These are phyloP conservation scores for Ceratocystis huliohia DNA, from an alignment of 2,329 filamentous ascomycete genomes.

Conservation along the genomic window DNA sequence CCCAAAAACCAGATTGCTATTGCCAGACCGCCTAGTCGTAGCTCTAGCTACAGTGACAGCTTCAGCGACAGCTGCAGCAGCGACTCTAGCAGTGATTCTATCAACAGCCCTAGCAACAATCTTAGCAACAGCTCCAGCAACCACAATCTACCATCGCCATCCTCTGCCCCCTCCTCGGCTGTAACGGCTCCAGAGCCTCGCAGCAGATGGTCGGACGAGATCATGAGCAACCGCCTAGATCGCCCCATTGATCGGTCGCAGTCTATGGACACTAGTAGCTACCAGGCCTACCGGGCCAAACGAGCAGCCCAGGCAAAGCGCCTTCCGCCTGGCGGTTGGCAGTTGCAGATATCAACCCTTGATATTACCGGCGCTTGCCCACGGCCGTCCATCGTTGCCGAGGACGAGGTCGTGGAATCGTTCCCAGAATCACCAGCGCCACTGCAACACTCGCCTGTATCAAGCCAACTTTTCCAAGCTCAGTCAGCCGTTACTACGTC, in stretches of 20 bases:
- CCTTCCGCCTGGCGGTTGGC: conserved; percentile 14
- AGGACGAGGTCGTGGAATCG: conserved; percentile 16
- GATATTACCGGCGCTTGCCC: conserved; percentile 17
- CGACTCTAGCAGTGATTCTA: too few species aligned
- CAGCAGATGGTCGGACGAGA: conserved; percentile 6
- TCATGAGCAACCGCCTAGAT: not conserved
- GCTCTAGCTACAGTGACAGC: too few species aligned
- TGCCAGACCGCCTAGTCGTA: not conserved
- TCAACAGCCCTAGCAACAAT: too few species aligned
- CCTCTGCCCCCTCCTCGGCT: not conserved
- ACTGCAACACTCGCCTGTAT: not conserved
- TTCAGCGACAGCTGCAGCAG: too few species aligned
- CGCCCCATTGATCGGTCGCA: conserved; percentile 2
- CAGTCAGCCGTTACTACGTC: not conserved
- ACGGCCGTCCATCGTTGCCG: conserved; percentile 14
- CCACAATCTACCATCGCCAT: not conserved
- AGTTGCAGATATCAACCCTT: conserved; percentile 19
- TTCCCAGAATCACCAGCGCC: not conserved
- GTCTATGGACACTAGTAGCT: conserved; percentile 2
- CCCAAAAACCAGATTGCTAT: not conserved
- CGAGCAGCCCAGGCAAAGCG: conserved; percentile 10
- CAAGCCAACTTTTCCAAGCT: not conserved
- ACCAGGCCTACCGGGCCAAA: not conserved
- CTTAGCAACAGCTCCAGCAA: too few species aligned
- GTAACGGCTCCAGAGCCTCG: conserved; percentile 1